Evolutionary conservation across 208 protist species (phyloP), one percentile per base, ranked within the genome.

Genomic region (Jaenimonas drosophilae): DNA sequence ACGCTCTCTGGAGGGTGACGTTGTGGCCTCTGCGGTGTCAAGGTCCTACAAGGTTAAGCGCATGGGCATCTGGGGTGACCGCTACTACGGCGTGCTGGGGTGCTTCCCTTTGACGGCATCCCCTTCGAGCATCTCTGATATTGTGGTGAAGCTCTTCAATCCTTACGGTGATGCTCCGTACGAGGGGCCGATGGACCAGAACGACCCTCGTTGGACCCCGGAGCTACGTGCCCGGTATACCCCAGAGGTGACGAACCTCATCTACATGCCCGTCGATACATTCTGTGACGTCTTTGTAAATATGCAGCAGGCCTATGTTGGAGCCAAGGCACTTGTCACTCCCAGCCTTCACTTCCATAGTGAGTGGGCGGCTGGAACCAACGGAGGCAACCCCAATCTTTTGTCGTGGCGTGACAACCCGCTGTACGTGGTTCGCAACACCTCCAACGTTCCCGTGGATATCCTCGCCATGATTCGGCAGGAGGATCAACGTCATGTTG

Each of bases 401-500:
- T 45, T 69, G 30, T 65, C 72, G 4, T 81, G 72, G 72, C 59
- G 62, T 37, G 52, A 71, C 54, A 81, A 81, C 27, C 72, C 72
- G 14, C 21, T 76, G 6, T 81, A 81, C 42, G 52, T 76, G 17
- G 59, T 76, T 16, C 31, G 58, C 26, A 76, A 76, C 48, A 28
- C 7, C 4, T 53, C 34, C 19, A 45, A 60, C 24, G 44, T 61
- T 20, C 51, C 61, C 24, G 53, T 76, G n/a, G 59, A 76, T 29
- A 59, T 88, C 11, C 48, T 75, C 14, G 56, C 64, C 26, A 82
- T 85, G 72, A 68, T 89, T 9, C 48, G 66, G 1, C 80, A 89
- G 49, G 75, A 70, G 0, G 80, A 89, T 55, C 64, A 80, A 61
- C 75, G 80, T 7, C 75, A 79, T 58, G 42, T 66, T 39, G 47